Base-by-base conservation (phyloP, 805 yeast species). In the baker's yeast (Saccharomyces cerevisiae) region DNA sequence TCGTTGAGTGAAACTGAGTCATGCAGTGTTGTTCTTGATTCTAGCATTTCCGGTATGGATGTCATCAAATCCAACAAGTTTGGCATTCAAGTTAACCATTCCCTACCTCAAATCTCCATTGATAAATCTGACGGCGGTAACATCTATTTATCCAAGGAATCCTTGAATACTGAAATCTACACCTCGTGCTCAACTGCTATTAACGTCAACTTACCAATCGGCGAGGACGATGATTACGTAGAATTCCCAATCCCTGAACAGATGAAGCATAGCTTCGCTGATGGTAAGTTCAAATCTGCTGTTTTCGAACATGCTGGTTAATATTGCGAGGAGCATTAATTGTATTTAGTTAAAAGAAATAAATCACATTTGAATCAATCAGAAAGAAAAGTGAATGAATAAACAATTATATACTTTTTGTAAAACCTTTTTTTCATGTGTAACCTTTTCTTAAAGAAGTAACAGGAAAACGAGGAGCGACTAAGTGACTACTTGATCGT, bases 161-260 rank as follows among this genome's bases (percentile, higher is more conserved):
- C 91, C n/a, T 69, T 90, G 51, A 81, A 77, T 5, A 81, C 87
- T 6, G 95, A 89, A 65, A 75, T 94, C 48, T 89, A 83, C 72
- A 87, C 97, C 2, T 85, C 96, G 49, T 83, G 88, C 52, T 81
- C 96, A 14, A 87, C 97, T 0, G 80, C 96, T 3, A 75, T 94
- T 70, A 94, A 94, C 69, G 76, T 94, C 61, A 89, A 91, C 65
- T 78, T 89, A 48, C 96, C 96, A 28, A 79, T 79, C 49, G 80
- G 76, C 14, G 89, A 82, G 41, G 81, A 77, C 48, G 86, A 75
- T 48, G 96, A 92, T 68, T 84, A 79, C 71, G 80, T 76, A 52
- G 99, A 94, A 71, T 73, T 82, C 53, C 84, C 96, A 8, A 80
- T 87, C 46, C 97, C 98, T 8, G 99, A 94, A 72, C 99, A 94